Percentiles rank a stretch among this genome's conserved stretches.
Evolutionary conservation across 345 rosid species (phyloP).

Genomic region (Citrus reticulata): DNA sequence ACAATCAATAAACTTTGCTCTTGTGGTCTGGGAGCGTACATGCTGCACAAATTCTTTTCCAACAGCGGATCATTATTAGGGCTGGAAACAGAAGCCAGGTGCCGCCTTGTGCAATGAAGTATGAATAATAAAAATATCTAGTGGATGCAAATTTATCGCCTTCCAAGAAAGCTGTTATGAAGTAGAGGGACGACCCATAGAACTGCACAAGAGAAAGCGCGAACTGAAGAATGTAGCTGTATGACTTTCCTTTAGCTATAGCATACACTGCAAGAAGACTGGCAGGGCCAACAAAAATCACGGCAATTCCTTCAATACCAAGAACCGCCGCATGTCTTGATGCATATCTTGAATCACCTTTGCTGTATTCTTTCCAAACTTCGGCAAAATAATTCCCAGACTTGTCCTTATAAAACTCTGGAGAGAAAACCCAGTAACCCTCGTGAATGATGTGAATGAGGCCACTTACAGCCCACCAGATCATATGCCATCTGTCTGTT

Average conservation of each 20-base stretch:
- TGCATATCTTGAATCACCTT: slow-evolving; percentile 93
- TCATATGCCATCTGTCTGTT: slow-evolving; percentile 67
- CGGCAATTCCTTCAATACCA: slow-evolving; percentile 80
- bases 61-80: too few relatives aligned
- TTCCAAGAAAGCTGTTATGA: slow-evolving; percentile 71
- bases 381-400: slow-evolving; percentile 73
- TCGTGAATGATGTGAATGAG: slow-evolving; percentile 78
- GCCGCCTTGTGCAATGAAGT: slow-evolving; percentile 61
- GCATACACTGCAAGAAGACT: slow-evolving; percentile 80
- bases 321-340: slow-evolving; percentile 66
- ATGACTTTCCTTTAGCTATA: slow-evolving; percentile 67
- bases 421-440: slow-evolving; percentile 85
- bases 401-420: slow-evolving; percentile 77
- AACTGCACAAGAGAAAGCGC: slow-evolving; percentile 82
- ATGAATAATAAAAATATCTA: slow-evolving; percentile 55
- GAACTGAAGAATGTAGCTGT: slow-evolving; percentile 80
- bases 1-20: too few relatives aligned
- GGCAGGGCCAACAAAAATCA: slow-evolving; percentile 81
- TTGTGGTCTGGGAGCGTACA: background rate
- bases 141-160: slow-evolving; percentile 75
- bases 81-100: slow-evolving; percentile 41
- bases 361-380: slow-evolving; percentile 97
- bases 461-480: slow-evolving; percentile 97
- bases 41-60: too few relatives aligned
- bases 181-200: slow-evolving; percentile 78